Evolutionary conservation across 768 basidiomycete species (phyloP).

Genomic region (Tulasnella sp.): DNA sequence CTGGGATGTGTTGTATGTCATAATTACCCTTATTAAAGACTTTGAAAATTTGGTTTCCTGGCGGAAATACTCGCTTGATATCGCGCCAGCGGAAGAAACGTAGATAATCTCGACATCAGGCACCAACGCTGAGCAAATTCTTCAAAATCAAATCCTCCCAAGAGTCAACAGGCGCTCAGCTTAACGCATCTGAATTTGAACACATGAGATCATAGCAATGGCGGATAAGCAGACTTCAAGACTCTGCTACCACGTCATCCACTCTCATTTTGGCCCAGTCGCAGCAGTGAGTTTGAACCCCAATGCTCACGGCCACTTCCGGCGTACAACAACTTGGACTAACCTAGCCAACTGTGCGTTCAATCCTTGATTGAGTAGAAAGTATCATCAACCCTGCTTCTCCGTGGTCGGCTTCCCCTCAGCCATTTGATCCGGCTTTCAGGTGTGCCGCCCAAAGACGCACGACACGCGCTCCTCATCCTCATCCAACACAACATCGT

Average conservation of each 20-base stretch:
- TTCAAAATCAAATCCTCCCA: too few species aligned
- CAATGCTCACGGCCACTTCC: too few species aligned
- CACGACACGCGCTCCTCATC: constrained; percentile 59
- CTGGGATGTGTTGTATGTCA: too few species aligned
- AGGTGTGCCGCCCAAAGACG: constrained; percentile 50
- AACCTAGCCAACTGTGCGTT: constrained; percentile 39
- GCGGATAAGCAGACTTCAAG: constrained; percentile 51
- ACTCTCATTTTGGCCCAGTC: constrained; percentile 53
- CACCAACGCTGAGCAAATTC: too few species aligned
- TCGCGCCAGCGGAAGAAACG: too few species aligned
- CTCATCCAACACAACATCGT: constrained; percentile 87
- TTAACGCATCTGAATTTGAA: too few species aligned
- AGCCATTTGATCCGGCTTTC: constrained; percentile 58
- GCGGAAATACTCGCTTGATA: too few species aligned
- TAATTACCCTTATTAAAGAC: too few species aligned
- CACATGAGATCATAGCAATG: constrained; percentile 30
- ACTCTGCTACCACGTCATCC: constrained; percentile 51
- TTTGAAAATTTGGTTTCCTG: too few species aligned
- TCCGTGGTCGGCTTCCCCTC: constrained; percentile 69
- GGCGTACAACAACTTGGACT: too few species aligned
- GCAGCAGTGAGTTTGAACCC: constrained; percentile 42
- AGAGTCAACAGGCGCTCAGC: not conserved
- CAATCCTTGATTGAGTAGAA: constrained; percentile 34
- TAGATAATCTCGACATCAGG: too few species aligned
- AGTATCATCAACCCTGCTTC: constrained; percentile 62